phyloP scores from a whole-genome alignment of 129 eudicot genomes.

The Flaveria linearis region DNA sequence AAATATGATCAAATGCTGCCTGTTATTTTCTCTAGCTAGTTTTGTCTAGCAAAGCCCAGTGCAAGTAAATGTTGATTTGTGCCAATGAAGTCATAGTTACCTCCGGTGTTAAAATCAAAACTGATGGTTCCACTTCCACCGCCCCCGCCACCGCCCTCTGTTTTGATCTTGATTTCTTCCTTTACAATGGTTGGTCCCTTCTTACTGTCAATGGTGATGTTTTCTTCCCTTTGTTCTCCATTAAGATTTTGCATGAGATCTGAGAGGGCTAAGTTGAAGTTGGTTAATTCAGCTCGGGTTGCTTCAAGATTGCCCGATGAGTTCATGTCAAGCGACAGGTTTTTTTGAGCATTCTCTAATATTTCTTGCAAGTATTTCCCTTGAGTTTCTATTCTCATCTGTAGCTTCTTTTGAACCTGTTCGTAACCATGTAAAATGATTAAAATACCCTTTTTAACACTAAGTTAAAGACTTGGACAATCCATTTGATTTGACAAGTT shows the following conservation, averaged over 20 bases:
- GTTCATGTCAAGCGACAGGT: slow-evolving; percentile 67
- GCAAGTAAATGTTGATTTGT: slow-evolving; percentile 53
- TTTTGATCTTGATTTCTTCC: slow-evolving; percentile 49
- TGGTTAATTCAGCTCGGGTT: slow-evolving; percentile 54
- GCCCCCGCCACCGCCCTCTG: slow-evolving; percentile 46
- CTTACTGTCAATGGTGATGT: slow-evolving; percentile 16
- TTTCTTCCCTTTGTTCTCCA: slow-evolving; percentile 41
- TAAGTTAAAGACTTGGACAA: neutral
- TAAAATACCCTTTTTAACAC: neutral
- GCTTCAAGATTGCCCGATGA: slow-evolving; percentile 56
- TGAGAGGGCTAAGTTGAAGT: slow-evolving; percentile 73
- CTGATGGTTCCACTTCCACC: slow-evolving; percentile 55
- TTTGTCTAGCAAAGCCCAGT: slow-evolving; percentile 47
- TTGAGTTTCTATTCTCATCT: slow-evolving; percentile 94
- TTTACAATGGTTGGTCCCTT: slow-evolving; percentile 31
- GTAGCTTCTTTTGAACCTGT: slow-evolving; percentile 85
- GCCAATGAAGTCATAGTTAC: slow-evolving; percentile 72
- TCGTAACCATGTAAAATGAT: neutral
- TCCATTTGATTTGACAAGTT: neutral
- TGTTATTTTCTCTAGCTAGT: slow-evolving; percentile 26
- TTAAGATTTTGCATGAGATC: slow-evolving; percentile 71
- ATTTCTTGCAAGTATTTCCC: slow-evolving; percentile 93
- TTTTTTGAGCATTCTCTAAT: slow-evolving; percentile 78
- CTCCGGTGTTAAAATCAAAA: slow-evolving; percentile 74
- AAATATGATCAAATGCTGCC: slow-evolving; percentile 22